These are phyloP conservation scores for Asterella californica DNA, from an alignment of 225 moss, liverwort and hornwort species.

Conservation along the genomic window DNA sequence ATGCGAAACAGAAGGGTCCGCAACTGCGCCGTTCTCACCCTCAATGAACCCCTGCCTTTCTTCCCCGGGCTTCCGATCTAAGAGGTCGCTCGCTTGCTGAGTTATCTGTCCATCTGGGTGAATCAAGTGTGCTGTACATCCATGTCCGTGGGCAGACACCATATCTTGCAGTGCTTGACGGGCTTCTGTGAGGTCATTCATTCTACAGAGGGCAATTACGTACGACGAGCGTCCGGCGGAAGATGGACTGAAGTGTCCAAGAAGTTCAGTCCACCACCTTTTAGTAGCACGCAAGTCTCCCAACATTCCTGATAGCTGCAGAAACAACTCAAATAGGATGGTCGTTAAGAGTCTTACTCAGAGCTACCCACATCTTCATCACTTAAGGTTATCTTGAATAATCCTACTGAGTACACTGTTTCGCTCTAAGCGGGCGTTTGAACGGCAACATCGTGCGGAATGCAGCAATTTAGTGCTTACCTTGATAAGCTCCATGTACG, in stretches of 20 bases:
- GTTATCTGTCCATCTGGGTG: background rate
- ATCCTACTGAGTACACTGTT: too few species aligned
- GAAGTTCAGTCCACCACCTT: slow-evolving; percentile 75
- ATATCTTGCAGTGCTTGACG: slow-evolving; percentile 62
- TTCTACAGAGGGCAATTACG: slow-evolving; percentile 81
- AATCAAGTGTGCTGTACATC: background rate
- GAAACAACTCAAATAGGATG: slow-evolving; percentile 15
- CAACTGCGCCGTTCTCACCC: background rate
- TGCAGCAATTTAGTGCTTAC: slow-evolving; percentile 22
- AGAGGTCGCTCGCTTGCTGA: slow-evolving; percentile 26
- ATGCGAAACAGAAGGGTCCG: background rate
- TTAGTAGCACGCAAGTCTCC: slow-evolving; percentile 57
- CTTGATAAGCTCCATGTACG: slow-evolving; percentile 90
- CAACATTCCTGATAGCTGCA: slow-evolving; percentile 83
- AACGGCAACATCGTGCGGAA: background rate
- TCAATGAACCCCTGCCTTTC: background rate
- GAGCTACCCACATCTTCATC: background rate
- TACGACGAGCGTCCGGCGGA: slow-evolving; percentile 71
- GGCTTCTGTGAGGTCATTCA: slow-evolving; percentile 76
- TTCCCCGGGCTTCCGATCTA: background rate
- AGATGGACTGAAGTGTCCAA: slow-evolving; percentile 50
- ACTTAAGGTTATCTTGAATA: background rate
- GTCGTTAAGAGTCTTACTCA: background rate
- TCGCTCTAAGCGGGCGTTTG: background rate
- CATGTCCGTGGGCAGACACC: slow-evolving; percentile 34